Base-by-base conservation (phyloP, 1,139 yeast species). In the Sugiyamaella paludigena region DNA sequence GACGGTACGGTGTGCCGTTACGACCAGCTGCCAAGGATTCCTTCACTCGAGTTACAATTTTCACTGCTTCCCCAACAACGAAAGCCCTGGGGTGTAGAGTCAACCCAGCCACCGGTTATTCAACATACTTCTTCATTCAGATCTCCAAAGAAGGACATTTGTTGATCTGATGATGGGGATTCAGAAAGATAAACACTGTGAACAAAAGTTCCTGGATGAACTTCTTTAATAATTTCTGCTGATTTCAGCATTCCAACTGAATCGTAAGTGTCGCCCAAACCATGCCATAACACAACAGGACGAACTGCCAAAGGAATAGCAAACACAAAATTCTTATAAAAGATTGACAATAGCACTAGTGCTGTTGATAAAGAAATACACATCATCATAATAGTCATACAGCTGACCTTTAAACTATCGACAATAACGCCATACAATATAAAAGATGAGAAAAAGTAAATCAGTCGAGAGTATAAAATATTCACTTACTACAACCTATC, bases 211-310 rank as follows among this genome's bases (percentile, higher is more conserved):
- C 73, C 79, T 0, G 89, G 88, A 47, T 77, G 68, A 4, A 69
- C 64, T 9, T 69, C 65, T 29, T 70, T 60, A 6, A 85, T 68
- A 1, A 77, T 55, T 1, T 72, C 73, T 4, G 69, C 66, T 2
- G 77, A 77, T n/a, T 72, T 64, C 35, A 66, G 68, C 71, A 85
- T 80, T 0, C 85, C 81, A 0, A 77, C 66, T 0, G 89, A 80
- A 60, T 84, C 78, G 61, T 81, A 86, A 15, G 78, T 74, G 63
- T 87, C 95, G 0, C 95, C 94, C 59, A 87, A 74, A 0, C 95
- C 95, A 60, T 87, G 95, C 95, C 95, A 87, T 37, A 87, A 61
- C 2, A 87, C 87, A 2, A 86, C 76, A 0, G 91, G 89, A 12
- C 62, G 54, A 36, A 43, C 28, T 1, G 47, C 36, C 1, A 43